Evolutionary conservation across 371 early-diverging fungal genomes (phyloP).

Genomic region (Mucor saturninus): DNA sequence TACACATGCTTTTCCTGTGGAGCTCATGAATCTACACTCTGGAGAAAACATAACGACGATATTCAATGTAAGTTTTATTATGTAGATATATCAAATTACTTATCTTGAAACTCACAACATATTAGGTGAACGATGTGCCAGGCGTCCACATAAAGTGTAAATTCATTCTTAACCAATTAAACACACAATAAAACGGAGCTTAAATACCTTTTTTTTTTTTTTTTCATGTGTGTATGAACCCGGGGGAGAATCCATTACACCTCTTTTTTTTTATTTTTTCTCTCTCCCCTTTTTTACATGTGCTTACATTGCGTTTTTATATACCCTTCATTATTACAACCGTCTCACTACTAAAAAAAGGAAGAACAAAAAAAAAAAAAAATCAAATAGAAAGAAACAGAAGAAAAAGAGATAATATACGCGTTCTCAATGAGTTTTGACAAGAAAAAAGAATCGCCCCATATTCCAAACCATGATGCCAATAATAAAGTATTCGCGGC

Average conservation of each 20-base stretch:
- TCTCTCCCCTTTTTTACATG: neutral
- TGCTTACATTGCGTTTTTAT: neutral
- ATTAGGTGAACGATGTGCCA: constrained; percentile 3
- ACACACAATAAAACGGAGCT: neutral
- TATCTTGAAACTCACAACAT: neutral
- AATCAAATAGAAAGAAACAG: neutral
- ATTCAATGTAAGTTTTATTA: constrained; percentile 5
- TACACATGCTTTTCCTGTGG: constrained; percentile 15
- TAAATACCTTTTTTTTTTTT: neutral
- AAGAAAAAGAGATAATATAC: neutral
- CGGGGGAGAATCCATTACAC: neutral
- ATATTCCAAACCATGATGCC: constrained; percentile 74
- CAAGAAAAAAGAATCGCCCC: constrained; percentile 20
- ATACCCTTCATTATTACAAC: neutral
- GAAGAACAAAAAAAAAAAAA: neutral
- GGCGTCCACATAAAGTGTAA: neutral
- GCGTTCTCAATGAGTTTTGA: neutral
- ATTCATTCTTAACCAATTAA: no score
- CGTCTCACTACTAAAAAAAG: neutral
- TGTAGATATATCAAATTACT: no score
- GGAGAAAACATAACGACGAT: constrained; percentile 15
- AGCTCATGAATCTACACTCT: constrained; percentile 25
- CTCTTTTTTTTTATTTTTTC: neutral
- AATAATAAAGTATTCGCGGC: constrained; percentile 85
- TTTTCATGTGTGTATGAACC: neutral